Evolutionary conservation across 768 basidiomycete species (phyloP).

Genomic region (Mycena indigotica): DNA sequence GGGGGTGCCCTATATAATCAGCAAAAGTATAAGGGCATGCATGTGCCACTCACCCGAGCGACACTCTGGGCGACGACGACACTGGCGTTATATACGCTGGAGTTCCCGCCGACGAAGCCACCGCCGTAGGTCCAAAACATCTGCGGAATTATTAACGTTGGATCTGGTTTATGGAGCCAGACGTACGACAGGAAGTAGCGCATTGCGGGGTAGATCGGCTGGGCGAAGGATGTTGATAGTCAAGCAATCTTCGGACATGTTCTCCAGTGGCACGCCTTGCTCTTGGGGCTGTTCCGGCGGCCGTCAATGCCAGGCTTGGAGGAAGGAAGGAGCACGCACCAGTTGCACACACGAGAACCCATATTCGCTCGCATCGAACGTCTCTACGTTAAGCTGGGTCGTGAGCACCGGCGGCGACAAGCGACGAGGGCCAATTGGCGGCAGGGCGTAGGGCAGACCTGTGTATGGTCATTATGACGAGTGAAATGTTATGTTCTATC

Average conservation of each 20-base stretch:
- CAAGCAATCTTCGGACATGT: conserved; percentile 59
- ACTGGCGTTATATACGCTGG: conserved; percentile 35
- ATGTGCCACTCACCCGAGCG: conserved; percentile 30
- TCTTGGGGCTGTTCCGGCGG: conserved; percentile 7
- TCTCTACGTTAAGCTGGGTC: conserved; percentile 32
- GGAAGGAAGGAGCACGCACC: conserved; percentile 27
- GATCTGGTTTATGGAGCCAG: neutral
- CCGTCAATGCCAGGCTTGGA: neutral
- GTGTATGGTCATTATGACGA: neutral
- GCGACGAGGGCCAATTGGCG: conserved; percentile 51
- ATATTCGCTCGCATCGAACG: conserved; percentile 50
- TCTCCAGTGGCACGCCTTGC: conserved; percentile 36
- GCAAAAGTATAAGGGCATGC: neutral
- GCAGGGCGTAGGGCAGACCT: conserved; percentile 59
- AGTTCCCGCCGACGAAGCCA: conserved; percentile 32
- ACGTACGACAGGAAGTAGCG: conserved; percentile 42
- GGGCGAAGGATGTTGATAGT: conserved; percentile 62
- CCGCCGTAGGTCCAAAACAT: conserved; percentile 47
- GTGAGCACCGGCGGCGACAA: conserved; percentile 50
- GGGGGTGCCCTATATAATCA: conserved; percentile 39
- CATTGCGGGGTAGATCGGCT: conserved; percentile 30
- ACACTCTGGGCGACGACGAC: conserved; percentile 40
- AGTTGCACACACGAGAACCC: conserved; percentile 54
- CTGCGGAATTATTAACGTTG: conserved; percentile 17
- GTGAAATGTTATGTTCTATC: neutral